Evolutionary conservation across 495 filamentous ascomycete genomes (phyloP).

Genomic region (Hyaloscypha finlandica): DNA sequence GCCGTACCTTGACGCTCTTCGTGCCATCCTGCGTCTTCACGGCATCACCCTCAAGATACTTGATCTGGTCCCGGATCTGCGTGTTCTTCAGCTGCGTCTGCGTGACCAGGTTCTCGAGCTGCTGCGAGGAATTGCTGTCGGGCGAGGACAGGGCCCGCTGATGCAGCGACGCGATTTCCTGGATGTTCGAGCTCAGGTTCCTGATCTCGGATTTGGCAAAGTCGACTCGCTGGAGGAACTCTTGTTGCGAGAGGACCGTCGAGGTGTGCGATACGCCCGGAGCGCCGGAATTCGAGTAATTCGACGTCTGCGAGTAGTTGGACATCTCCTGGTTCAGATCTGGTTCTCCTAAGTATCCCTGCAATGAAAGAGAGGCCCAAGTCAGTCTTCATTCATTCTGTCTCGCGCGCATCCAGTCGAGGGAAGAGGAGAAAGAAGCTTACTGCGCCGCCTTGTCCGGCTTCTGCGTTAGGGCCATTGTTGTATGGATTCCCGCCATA

Average conservation of each 20-base stretch:
- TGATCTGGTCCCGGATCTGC: constrained; percentile 67
- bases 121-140: constrained; percentile 45
- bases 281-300: constrained; percentile 26
- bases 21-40: constrained; percentile 54
- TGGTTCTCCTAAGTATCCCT: constrained; percentile 15
- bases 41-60: constrained; percentile 63
- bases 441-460: constrained; percentile 17
- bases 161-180: constrained; percentile 59
- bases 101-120: constrained; percentile 54
- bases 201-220: constrained; percentile 58
- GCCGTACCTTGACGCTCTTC: constrained; percentile 58
- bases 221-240: constrained; percentile 63
- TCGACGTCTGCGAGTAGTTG: constrained; percentile 27
- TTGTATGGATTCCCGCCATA: constrained; percentile 47
- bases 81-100: constrained; percentile 67
- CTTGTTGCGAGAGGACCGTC: constrained; percentile 49
- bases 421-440: background rate
- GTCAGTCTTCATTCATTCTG: constrained; percentile 4
- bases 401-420: background rate
- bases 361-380: background rate
- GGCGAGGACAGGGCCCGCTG: constrained; percentile 58
- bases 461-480: constrained; percentile 30
- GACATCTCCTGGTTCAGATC: constrained; percentile 30
- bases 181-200: constrained; percentile 53
- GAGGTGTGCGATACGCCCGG: constrained; percentile 26